Evolutionary conservation across 257 asterid genomes (phyloP), one percentile per base, ranked within the genome.

Genomic region (Ophiorrhiza pumila): DNA sequence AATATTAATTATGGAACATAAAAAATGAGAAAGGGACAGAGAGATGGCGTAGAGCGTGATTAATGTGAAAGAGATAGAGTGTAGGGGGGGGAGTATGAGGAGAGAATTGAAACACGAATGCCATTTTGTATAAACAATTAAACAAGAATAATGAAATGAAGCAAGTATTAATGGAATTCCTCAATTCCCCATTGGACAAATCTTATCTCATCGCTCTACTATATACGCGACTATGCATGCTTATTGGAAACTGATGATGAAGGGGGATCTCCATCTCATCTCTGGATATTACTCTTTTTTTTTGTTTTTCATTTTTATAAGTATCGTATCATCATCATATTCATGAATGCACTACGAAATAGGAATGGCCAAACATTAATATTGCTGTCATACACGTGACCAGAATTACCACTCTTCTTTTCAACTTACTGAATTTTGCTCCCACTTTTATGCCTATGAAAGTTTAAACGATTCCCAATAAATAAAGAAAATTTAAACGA

Each of bases 151-250:
- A 37, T 0, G 8, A 10, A 34, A 22, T 4, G n/a, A 9, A 37
- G 7, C 15, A 62, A 37, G 1, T 10, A 6, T 6, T 37, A 63
- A 13, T 63, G 43, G 32, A 37, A 45, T 73, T 55, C 31, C 47
- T 50, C n/a, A n/a, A n/a, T n/a, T n/a, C n/a, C n/a, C n/a, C n/a
- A 81, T 76, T 75, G 74, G 81, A 62, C 81, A 75, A 49, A 76
- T 70, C 86, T 84, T 65, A 84, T 86, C 89, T 79, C 85, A 52
- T 71, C n/a, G n/a, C n/a, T n/a, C n/a, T n/a, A n/a, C n/a, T n/a
- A n/a, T n/a, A n/a, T n/a, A n/a, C n/a, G n/a, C n/a, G n/a, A n/a
- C 62, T 65, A 45, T 65, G 43, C 63, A 25, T 73, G 74, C 76
- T 67, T 71, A 56, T 75, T 67, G 80, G 78, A 74, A 81, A 81